Percentiles rank a stretch among this genome's conserved stretches.
phyloP scores from a whole-genome alignment of 169 alveolate species.

The Plasmodium vinckei region DNA sequence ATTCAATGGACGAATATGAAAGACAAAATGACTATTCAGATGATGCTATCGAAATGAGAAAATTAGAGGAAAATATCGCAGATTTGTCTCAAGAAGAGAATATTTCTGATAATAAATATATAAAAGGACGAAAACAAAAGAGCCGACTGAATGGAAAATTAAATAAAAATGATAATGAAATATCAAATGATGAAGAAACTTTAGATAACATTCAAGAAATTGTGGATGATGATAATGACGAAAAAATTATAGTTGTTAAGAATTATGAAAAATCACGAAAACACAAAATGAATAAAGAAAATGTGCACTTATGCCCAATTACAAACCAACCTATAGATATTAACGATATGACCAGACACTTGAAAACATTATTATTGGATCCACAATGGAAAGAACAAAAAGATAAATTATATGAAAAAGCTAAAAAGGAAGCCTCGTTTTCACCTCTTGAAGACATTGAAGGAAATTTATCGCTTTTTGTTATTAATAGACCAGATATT shows the following conservation, averaged over 20 bases:
- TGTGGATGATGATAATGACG: conserved; percentile 85
- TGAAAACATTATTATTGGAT: conserved; percentile 94
- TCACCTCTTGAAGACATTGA: conserved; percentile 91
- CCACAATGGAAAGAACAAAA: conserved; percentile 97
- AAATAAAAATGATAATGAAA: conserved; percentile 52
- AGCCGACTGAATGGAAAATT: conserved; percentile 13
- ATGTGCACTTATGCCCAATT: conserved; percentile 95
- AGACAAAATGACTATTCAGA: conserved; percentile 34
- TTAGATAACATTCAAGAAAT: conserved; percentile 2
- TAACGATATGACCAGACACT: conserved; percentile 94
- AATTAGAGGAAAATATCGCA: conserved; percentile 33
- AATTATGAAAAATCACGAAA: conserved; percentile 85
- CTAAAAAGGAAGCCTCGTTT: conserved; percentile 90
- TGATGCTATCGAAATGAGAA: conserved; percentile 48
- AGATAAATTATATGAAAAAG: conserved; percentile 89
- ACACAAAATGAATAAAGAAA: conserved; percentile 77
- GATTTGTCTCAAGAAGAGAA: conserved; percentile 47
- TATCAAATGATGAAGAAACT: conserved; percentile 20
- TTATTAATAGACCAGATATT: conserved; percentile 92
- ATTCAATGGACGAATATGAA: conserved; percentile 6
- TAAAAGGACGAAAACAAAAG: conserved; percentile 25
- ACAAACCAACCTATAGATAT: conserved; percentile 94
- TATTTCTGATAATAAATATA: conserved; percentile 18
- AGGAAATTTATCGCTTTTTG: conserved; percentile 90
- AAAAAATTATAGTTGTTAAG: conserved; percentile 87